phyloP scores from a whole-genome alignment of 1,284 basidiomycete genomes.

The Ustilago hordei region DNA sequence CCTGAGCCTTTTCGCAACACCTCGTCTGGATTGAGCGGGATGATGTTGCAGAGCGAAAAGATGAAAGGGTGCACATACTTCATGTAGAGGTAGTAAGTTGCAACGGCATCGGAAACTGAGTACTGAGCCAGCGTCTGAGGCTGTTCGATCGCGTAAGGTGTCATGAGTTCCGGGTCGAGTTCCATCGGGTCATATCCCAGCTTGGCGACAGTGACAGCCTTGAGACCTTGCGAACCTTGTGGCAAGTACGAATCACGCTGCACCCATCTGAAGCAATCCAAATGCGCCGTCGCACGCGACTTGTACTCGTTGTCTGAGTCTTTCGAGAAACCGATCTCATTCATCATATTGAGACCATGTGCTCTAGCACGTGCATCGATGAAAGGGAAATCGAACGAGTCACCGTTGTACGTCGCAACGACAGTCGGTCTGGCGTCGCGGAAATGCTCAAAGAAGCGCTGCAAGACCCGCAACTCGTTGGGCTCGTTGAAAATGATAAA shows the following conservation, averaged over 20 bases:
- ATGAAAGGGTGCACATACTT: constrained; percentile 99
- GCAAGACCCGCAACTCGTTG: constrained; percentile 80
- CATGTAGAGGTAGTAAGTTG: constrained; percentile 99
- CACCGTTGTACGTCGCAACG: constrained; percentile 98
- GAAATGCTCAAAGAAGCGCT: constrained; percentile 92
- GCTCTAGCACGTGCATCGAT: constrained; percentile 86
- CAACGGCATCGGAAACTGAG: constrained; percentile 99
- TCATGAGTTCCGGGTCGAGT: constrained; percentile 98
- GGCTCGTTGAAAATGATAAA: constrained; percentile 96
- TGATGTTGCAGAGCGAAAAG: constrained; percentile 99
- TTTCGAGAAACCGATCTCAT: constrained; percentile 90
- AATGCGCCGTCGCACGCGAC: constrained; percentile 90
- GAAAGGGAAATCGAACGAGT: constrained; percentile 99
- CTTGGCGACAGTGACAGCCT: constrained; percentile 97
- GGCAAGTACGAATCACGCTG: constrained; percentile 99
- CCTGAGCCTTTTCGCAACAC: constrained; percentile 95
- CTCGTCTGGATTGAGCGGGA: constrained; percentile 95
- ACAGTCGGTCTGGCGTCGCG: constrained; percentile 93
- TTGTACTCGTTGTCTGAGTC: constrained; percentile 97
- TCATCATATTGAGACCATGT: constrained; percentile 95
- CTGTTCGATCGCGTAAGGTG: constrained; percentile 97
- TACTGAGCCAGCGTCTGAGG: constrained; percentile 95
- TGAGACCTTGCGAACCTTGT: constrained; percentile 97
- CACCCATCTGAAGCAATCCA: constrained; percentile 99
- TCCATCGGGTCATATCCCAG: constrained; percentile 97